Evolutionary conservation across 2,329 filamentous ascomycete species (phyloP).

Genomic region (Cordyceps sp.): DNA sequence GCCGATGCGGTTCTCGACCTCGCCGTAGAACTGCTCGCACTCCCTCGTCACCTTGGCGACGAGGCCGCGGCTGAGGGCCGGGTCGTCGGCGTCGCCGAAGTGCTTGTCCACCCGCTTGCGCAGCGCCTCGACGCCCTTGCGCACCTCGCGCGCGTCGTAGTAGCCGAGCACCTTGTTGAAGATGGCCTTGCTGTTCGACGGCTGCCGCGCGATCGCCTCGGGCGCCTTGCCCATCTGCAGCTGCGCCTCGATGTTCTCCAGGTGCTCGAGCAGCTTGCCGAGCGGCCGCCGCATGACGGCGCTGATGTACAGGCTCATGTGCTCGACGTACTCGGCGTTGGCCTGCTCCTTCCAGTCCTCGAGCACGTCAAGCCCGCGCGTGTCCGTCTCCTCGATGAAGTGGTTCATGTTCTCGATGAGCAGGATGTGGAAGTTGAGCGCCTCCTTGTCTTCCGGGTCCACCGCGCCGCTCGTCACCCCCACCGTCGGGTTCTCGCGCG

Average conservation of each 20-base stretch:
- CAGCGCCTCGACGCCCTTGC: slow-evolving; percentile 77
- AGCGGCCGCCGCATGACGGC: slow-evolving; percentile 79
- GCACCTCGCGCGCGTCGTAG: slow-evolving; percentile 71
- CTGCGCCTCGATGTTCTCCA: slow-evolving; percentile 74
- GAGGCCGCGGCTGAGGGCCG: slow-evolving; percentile 41
- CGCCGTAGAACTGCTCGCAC: slow-evolving; percentile 45
- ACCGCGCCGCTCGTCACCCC: slow-evolving; percentile 24
- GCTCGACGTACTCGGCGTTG: slow-evolving; percentile 62
- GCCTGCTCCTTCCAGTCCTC: slow-evolving; percentile 73
- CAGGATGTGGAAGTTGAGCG: slow-evolving; percentile 91
- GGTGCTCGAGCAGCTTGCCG: slow-evolving; percentile 78
- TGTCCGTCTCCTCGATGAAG: slow-evolving; percentile 81
- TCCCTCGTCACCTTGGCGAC: slow-evolving; percentile 41
- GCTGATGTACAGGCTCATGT: slow-evolving; percentile 73
- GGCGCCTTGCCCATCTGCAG: slow-evolving; percentile 41
- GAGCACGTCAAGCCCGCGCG: slow-evolving; percentile 56
- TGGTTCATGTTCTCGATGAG: slow-evolving; percentile 99
- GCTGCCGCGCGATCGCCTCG: slow-evolving; percentile 55
- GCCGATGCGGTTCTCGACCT: slow-evolving; percentile 43
- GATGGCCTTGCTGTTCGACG: slow-evolving; percentile 64
- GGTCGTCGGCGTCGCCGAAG: slow-evolving; percentile 78
- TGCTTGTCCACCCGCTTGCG: slow-evolving; percentile 93
- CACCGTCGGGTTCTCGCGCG: slow-evolving; percentile 46
- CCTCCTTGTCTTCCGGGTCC: slow-evolving; percentile 79
- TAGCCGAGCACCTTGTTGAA: slow-evolving; percentile 75